Evolutionary conservation across 352 stramenopile species (phyloP).

Genomic region (Phytophthora niederhauseri): DNA sequence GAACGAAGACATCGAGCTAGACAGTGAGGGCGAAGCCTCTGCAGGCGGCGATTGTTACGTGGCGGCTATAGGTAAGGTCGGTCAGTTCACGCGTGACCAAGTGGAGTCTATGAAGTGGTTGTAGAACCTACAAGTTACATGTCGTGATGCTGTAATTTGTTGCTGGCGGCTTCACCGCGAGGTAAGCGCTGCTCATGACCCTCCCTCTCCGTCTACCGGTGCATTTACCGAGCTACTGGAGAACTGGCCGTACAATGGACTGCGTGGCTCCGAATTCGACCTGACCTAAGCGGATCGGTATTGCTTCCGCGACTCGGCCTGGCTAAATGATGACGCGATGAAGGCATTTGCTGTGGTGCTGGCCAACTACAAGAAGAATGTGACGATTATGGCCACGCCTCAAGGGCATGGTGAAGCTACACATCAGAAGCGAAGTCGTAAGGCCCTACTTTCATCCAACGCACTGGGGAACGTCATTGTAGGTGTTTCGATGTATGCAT

Average conservation of each 20-base stretch:
- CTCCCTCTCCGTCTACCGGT: too few relatives aligned
- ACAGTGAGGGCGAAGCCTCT: neutral
- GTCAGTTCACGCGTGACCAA: neutral
- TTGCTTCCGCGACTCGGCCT: slow-evolving; percentile 1
- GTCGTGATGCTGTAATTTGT: neutral
- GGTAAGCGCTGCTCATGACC: too few relatives aligned
- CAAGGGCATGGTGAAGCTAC: neutral
- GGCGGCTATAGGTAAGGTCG: neutral
- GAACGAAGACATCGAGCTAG: too few relatives aligned
- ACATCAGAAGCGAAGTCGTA: neutral
- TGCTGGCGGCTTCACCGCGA: too few relatives aligned
- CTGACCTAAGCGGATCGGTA: slow-evolving; percentile 8
- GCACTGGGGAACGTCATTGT: neutral
- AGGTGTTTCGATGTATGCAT: neutral
- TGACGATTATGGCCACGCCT: neutral
- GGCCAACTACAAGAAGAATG: neutral
- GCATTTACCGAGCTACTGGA: neutral
- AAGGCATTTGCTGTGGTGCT: slow-evolving; percentile 7
- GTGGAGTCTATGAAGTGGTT: slow-evolving; percentile 14
- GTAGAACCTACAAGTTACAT: slow-evolving; percentile 9
- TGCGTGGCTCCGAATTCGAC: slow-evolving; percentile 7
- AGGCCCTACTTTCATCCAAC: neutral
- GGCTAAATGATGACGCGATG: neutral
- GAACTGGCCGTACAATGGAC: neutral
- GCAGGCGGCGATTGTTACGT: neutral